phyloP scores from a whole-genome alignment of 805 yeast species.

The Saturnispora gosingensis region DNA sequence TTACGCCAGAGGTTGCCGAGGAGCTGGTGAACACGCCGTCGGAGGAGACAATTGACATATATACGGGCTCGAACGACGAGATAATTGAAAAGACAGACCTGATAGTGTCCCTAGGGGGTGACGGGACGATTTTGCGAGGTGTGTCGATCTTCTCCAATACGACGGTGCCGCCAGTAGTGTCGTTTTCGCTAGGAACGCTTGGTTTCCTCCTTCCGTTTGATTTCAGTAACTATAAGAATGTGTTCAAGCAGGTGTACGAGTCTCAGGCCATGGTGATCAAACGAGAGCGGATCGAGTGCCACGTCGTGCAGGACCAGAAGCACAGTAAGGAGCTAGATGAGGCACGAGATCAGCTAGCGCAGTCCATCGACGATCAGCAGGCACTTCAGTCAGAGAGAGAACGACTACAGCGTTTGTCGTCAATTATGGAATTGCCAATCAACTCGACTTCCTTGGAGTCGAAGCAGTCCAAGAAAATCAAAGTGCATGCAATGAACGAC shows the following conservation, averaged over 20 bases:
- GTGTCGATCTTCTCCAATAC: constrained; percentile 66
- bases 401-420: constrained; percentile 8
- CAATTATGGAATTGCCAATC: constrained; percentile 13
- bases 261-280: constrained; percentile 66
- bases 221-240: constrained; percentile 46
- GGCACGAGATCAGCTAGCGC: constrained; percentile 2
- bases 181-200: constrained; percentile 83
- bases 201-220: constrained; percentile 89
- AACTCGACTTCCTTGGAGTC: constrained; percentile 11
- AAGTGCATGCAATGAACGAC: constrained; percentile 80
- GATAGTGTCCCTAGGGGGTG: constrained; percentile 89
- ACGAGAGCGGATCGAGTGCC: constrained; percentile 73
- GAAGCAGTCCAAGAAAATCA: constrained; percentile 12
- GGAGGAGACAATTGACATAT: constrained; percentile 25
- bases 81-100: constrained; percentile 65
- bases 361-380: constrained; percentile 5
- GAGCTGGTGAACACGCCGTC: constrained; percentile 36
- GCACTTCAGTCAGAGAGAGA: constrained; percentile 8
- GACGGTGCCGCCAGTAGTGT: constrained; percentile 78
- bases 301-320: constrained; percentile 32
- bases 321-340: background rate
- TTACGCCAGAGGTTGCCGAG: constrained; percentile 62
- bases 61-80: constrained; percentile 49
- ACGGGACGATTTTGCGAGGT: constrained; percentile 84
- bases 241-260: constrained; percentile 57